Evolutionary conservation across 768 basidiomycete species (phyloP), one percentile per base, ranked within the genome.

Genomic region (Leccinum arenicola): DNA sequence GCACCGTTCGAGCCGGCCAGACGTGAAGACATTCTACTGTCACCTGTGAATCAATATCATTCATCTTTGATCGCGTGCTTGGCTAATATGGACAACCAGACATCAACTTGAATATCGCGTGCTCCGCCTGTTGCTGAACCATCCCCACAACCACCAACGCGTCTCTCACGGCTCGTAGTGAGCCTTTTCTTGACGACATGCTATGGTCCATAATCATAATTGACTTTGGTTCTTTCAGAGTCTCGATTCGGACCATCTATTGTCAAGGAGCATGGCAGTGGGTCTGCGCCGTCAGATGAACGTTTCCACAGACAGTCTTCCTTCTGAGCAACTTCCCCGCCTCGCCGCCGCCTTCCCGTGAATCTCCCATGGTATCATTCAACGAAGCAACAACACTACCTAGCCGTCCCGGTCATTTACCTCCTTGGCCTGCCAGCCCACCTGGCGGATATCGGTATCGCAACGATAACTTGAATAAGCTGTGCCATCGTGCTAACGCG

Each of bases 231-330:
- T 27, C 43, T 47, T 35, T 10, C 27, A 5, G 23, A 73, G 72
- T 73, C 73, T 40, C 72, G 72, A 7, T 73, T 73, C 29, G 72
- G 72, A 6, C 72, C 72, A 17, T 73, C 27, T 27, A 27, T 73
- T 19, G 43, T 52, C 35, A 70, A 65, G 38, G 70, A 68, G 43
- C 51, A 54, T 4, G 29, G 29, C 29, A 31, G 29, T 31, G 29
- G 29, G 29, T 31, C 29, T 31, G 29, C 29, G 29, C 29, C 29
- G 29, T 31, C 29, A 31, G 29, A 31, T 31, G 29, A 31, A 31
- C 29, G 29, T 31, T 31, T 31, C 29, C 29, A 31, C 29, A 31
- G 29, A 31, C 29, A 31, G 29, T 31, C 29, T 31, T 31, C 29
- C 9, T 10, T 31, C 29, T 31, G 29, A 31, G 29, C 29, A 31